Base-by-base conservation (phyloP, 2,329 filamentous ascomycete genomes). In the Pseudonectria foliicola region DNA sequence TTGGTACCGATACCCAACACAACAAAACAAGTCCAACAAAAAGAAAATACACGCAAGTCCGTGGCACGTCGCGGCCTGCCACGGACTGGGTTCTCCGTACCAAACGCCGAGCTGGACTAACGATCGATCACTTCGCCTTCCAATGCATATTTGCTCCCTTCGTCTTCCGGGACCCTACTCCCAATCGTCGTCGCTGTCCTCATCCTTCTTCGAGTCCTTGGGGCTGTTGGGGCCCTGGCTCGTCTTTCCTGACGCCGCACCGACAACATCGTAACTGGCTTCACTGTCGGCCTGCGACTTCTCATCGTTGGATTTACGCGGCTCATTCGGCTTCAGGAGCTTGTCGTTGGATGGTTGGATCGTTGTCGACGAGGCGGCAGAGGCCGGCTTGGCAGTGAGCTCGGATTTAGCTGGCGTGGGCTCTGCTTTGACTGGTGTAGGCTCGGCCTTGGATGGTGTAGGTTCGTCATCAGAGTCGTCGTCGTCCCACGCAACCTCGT, bases 261-360 rank as follows among this genome's bases (percentile, higher is more conserved):
- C 83, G 29, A 98, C 87, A 24, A 98, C 73, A 58, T 98, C 92
- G 59, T 98, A 98, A 64, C 88, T 95, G 13, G 86, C 86, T 51
- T 98, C 92, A 57, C 90, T 95, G 52, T 92, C 92, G 7, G 88
- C 80, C 48, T 92, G 85, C 16, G 85, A 93, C 58, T 90, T 88
- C 58, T 88, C 83, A 54, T 95, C 88, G 52, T 93, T 83, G 16
- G 88, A 93, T 52, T 73, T 77, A 31, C 85, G 80, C 13, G 79
- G 67, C 49, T 84, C 77, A 21, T 65, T 36, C 15, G 80, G 71
- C 60, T 86, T 86, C 31, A 77, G 65, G n/a, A 55, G 55, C 29
- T 54, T 53, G 41, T 64, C 54, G 33, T 57, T 57, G 33, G 64
- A 67, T 25, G 73, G 71, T 32, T 80, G 73, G 43, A 80, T 74